phyloP scores from a whole-genome alignment of 768 basidiomycete genomes.

The Naganishia onofrii region DNA sequence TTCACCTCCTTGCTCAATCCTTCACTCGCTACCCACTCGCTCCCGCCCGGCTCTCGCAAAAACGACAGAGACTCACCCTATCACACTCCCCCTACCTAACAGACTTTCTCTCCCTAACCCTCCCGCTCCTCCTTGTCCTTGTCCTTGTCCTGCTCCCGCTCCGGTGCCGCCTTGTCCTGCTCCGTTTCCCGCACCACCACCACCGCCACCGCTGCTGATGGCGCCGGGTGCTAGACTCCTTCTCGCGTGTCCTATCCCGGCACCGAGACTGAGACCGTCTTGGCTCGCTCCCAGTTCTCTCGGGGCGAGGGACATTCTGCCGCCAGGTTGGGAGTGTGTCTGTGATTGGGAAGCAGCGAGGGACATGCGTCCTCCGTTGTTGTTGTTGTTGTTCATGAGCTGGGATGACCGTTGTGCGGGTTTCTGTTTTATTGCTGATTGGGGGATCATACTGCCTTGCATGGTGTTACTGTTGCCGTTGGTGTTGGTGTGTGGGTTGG shows the following conservation, averaged over 20 bases:
- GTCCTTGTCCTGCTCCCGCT: not conserved
- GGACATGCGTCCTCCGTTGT: not conserved
- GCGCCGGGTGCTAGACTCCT: constrained; percentile 11
- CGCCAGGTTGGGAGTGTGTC: not conserved
- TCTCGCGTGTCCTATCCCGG: constrained; percentile 13
- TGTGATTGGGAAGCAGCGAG: constrained; percentile 4
- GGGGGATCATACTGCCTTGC: constrained; percentile 8
- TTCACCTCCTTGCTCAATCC: not conserved
- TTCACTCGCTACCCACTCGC: not conserved
- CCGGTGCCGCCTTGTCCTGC: not conserved
- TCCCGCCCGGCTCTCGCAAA: not conserved
- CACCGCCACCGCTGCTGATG: too few relatives aligned
- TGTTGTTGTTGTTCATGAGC: too few relatives aligned
- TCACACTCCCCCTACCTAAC: not conserved
- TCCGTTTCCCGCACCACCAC: not conserved
- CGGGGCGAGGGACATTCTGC: not conserved
- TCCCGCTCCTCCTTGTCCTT: not conserved
- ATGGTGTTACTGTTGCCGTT: not conserved
- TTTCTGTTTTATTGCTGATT: constrained; percentile 17
- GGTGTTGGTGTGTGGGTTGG: not conserved
- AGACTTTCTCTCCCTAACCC: constrained; percentile 5
- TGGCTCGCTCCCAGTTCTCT: not conserved
- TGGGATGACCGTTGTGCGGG: constrained; percentile 4
- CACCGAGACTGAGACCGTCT: not conserved
- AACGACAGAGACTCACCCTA: not conserved